These are phyloP conservation scores for Rhizopogon vinicolor DNA, from an alignment of 768 basidiomycete genomes.

Conservation along the genomic window DNA sequence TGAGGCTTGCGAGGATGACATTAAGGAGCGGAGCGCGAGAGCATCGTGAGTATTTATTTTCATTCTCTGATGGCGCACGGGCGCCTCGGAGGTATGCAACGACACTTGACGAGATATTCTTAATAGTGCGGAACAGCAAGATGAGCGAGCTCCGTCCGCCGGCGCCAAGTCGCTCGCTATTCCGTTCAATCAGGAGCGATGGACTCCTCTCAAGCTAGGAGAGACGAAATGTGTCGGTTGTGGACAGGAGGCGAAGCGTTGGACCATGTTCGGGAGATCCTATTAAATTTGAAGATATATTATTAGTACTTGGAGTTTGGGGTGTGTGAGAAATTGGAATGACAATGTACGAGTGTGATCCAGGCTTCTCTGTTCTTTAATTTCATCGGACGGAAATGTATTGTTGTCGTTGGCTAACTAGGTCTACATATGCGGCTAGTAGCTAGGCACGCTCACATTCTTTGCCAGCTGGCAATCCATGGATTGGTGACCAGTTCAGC, in stretches of 20 bases:
- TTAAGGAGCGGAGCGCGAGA: constrained; percentile 89
- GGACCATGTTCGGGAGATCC: constrained; percentile 95
- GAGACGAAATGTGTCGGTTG: constrained; percentile 91
- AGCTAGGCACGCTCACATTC: too few species aligned
- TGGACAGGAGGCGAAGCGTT: constrained; percentile 83
- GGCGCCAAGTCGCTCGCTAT: constrained; percentile 97
- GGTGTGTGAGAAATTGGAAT: background rate
- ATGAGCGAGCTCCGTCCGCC: constrained; percentile 94
- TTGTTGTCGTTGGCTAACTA: too few species aligned
- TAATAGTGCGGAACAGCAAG: constrained; percentile 74
- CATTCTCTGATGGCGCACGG: background rate
- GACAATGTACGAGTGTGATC: background rate
- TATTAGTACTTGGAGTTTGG: background rate
- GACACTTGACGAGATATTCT: constrained; percentile 6
- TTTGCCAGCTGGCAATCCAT: too few species aligned
- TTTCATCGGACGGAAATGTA: background rate
- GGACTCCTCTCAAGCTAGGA: constrained; percentile 73
- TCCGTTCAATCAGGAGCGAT: constrained; percentile 88
- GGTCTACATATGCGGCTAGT: too few species aligned
- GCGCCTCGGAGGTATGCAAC: background rate
- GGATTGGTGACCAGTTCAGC: too few species aligned
- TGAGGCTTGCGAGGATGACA: constrained; percentile 92
- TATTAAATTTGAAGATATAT: constrained; percentile 39
- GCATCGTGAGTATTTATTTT: constrained; percentile 44
- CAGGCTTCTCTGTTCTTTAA: background rate